These are phyloP conservation scores for Rhodosporidiobolus odoratus DNA, from an alignment of 768 basidiomycete species.

Conservation along the genomic window DNA sequence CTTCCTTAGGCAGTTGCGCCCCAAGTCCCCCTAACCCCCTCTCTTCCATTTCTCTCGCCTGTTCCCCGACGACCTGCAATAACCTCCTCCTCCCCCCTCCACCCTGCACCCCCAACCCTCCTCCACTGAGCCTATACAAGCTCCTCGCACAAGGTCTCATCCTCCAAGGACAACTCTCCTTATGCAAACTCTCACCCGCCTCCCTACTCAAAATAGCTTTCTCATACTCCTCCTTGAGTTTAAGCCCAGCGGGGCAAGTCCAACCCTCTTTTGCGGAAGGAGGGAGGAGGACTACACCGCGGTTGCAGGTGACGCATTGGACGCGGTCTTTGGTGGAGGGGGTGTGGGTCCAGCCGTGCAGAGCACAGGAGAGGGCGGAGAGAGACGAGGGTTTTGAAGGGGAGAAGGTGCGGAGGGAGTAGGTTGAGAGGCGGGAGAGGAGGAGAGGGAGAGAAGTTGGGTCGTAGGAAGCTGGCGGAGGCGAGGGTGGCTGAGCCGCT, in stretches of 20 bases:
- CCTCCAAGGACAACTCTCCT: conserved; percentile 26
- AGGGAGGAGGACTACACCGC: conserved; percentile 24
- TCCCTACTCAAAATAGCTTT: not conserved
- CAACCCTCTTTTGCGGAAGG: conserved; percentile 4
- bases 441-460: conserved; percentile 9
- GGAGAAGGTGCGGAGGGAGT: conserved; percentile 21
- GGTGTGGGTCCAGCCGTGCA: conserved; percentile 24
- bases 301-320: conserved; percentile 23
- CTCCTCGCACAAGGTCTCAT: conserved; percentile 20
- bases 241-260: not conserved
- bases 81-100: conserved; percentile 19
- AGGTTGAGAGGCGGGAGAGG: conserved; percentile 27
- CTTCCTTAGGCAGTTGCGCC: conserved; percentile 3
- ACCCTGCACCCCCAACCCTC: conserved; percentile 10
- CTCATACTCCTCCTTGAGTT: conserved; percentile 19
- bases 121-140: conserved; percentile 9
- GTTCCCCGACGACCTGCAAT: conserved; percentile 5
- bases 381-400: conserved; percentile 25
- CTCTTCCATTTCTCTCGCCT: conserved; percentile 13
- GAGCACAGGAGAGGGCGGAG: conserved; percentile 14
- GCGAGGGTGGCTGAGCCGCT: not conserved
- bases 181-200: conserved; percentile 6
- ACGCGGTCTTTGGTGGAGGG: conserved; percentile 7
- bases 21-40: not conserved
- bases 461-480: conserved; percentile 8